Percentiles rank a stretch among this genome's conserved stretches.
Conservation (phyloP, 2,329 filamentous ascomycete genomes). For the Penicillium sp. region DNA sequence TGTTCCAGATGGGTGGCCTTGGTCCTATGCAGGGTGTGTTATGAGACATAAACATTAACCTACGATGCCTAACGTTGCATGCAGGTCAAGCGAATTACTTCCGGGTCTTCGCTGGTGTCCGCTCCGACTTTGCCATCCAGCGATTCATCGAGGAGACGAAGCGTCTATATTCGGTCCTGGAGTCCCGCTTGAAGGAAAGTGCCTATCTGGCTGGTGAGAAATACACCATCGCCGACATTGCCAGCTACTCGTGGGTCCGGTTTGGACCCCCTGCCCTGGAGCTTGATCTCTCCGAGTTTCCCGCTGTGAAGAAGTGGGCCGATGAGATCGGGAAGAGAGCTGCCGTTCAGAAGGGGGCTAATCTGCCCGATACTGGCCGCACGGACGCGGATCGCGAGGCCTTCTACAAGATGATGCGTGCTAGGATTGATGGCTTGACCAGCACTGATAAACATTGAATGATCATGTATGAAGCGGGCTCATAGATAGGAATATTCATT, state of each 20-base stretch:
- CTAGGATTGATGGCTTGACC: slow-evolving; percentile 24
- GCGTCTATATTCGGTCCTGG: slow-evolving; percentile 50
- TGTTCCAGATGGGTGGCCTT: slow-evolving; percentile 48
- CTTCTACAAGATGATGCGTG: slow-evolving; percentile 16
- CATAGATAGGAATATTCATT: background rate
- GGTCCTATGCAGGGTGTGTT: slow-evolving; percentile 45
- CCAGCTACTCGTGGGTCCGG: slow-evolving; percentile 49
- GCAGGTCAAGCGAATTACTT: slow-evolving; percentile 53
- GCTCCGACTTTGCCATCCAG: slow-evolving; percentile 50
- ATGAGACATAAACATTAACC: background rate
- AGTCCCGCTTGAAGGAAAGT: slow-evolving; percentile 44
- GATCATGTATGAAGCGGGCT: too few species aligned
- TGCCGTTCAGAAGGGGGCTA: slow-evolving; percentile 31
- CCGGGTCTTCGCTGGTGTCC: slow-evolving; percentile 46
- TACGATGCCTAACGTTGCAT: background rate
- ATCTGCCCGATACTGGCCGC: slow-evolving; percentile 20
- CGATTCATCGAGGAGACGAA: slow-evolving; percentile 54
- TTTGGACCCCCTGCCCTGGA: slow-evolving; percentile 25
- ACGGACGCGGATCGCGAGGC: slow-evolving; percentile 18
- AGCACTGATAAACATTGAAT: slow-evolving; percentile 26
- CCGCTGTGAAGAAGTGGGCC: slow-evolving; percentile 35
- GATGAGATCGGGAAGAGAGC: slow-evolving; percentile 32
- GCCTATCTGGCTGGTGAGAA: slow-evolving; percentile 51
- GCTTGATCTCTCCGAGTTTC: slow-evolving; percentile 36
- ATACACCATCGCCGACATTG: slow-evolving; percentile 53